Base-by-base conservation (phyloP, 2,329 filamentous ascomycete species). In the Dactylellina haptotyla region DNA sequence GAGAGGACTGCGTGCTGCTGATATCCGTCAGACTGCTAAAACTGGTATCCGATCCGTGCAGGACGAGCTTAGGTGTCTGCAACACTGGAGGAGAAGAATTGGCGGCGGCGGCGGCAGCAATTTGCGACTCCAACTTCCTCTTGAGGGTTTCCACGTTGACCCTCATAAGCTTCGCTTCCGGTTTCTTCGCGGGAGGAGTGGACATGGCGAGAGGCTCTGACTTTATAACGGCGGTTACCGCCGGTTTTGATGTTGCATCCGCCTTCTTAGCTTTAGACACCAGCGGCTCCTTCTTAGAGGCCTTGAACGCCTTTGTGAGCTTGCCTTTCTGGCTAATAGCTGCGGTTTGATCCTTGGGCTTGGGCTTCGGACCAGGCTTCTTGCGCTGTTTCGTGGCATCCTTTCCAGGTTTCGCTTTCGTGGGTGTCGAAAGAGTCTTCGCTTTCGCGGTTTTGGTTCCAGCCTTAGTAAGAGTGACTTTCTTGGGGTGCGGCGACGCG, bases 21-120 rank as follows among this genome's bases (percentile, higher is more conserved):
- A 59, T 53, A 32, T 66, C 69, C 16, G 69, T 66, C 37, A 69
- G 54, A 28, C 56, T 69, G 39, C 58, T 73, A 23, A 73, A 66
- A 39, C 69, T 73, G 20, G 58, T 73, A 50, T 73, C 69, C 26
- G 69, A 73, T 6, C 69, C 69, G 28, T 73, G 69, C 6, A 73
- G 30, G 30, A 73, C 23, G 28, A 73, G 48, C 16, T 62, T 73
- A 23, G 69, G 57, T 12, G 26, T 67, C 20, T 41, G 34, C 3
- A 16, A 9, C 18, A 16, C n/a, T 25, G 46, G 14, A 30, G 61
- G 54, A 10, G 69, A 28, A 16, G 66, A 53, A 18, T 14, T 20
- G 6, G 45, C 25, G 37, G 45, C 23, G 23, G 26, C n/a, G n/a
- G n/a, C n/a, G n/a, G n/a, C n/a, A n/a, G n/a, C 50, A 41, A 18